Percentiles rank a stretch among this genome's conserved stretches.
These are phyloP conservation scores for Boletus pseudo-olivaceus DNA, from an alignment of 768 basidiomycete genomes.

Conservation along the genomic window DNA sequence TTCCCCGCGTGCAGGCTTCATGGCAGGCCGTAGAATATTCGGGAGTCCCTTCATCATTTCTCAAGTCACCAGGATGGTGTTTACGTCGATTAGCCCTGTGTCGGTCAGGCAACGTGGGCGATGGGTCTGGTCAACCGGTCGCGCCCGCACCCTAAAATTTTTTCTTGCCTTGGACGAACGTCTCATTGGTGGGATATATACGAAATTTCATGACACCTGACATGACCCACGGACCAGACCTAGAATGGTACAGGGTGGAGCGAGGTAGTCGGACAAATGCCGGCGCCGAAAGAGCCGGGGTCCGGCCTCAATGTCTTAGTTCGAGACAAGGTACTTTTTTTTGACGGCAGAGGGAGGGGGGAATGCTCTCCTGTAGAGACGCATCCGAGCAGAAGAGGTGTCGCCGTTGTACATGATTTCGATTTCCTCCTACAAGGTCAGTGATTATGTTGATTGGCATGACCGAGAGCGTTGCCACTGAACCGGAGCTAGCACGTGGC, in stretches of 20 bases:
- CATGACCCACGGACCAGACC: neutral
- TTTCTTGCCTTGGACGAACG: neutral
- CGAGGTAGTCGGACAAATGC: neutral
- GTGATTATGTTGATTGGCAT: constrained; percentile 5
- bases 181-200: no score
- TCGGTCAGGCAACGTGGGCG: neutral
- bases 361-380: neutral
- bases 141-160: neutral
- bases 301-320: neutral
- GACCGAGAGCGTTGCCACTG: neutral
- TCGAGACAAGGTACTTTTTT: neutral
- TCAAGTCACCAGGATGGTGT: neutral
- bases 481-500: constrained; percentile 34
- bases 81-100: neutral
- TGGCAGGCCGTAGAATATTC: neutral
- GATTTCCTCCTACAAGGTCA: constrained; percentile 52
- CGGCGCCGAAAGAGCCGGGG: neutral
- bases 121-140: neutral
- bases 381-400: constrained; percentile 16
- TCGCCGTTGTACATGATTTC: constrained; percentile 48
- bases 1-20: neutral
- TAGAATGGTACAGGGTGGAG: neutral
- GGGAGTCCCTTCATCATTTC: neutral
- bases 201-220: neutral
- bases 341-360: neutral